phyloP scores from a whole-genome alignment of 148 eudicot species.

The Fallopia convolvulus region DNA sequence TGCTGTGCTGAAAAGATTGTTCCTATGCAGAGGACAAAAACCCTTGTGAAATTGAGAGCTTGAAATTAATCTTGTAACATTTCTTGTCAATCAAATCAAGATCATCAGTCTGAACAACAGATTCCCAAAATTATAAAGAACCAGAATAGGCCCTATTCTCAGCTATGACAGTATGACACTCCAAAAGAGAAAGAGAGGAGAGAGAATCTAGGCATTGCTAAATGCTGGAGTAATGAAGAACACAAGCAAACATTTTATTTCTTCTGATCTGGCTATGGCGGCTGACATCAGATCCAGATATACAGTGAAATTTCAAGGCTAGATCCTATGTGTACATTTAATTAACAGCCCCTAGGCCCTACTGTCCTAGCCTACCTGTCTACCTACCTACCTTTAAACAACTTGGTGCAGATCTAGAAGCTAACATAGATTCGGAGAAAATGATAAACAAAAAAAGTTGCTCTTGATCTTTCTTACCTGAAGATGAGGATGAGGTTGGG shows the following conservation, averaged over 20 bases:
- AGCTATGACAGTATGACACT: neutral
- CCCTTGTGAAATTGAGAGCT: neutral
- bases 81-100: conserved; percentile 4
- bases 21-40: neutral
- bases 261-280: neutral
- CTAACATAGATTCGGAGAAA: neutral
- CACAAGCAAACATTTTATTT: neutral
- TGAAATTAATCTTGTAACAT: too few relatives aligned
- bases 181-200: too few relatives aligned
- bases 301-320: neutral
- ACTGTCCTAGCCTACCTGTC: too few relatives aligned
- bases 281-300: neutral
- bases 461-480: neutral
- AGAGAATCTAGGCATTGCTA: neutral
- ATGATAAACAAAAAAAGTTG: too few relatives aligned
- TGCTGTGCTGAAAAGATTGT: neutral
- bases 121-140: neutral
- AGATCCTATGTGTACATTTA: neutral
- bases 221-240: neutral
- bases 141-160: neutral
- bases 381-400: too few relatives aligned
- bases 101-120: neutral
- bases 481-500: conserved; percentile 8
- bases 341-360: too few relatives aligned
- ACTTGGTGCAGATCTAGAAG: neutral